Evolutionary conservation across 495 filamentous ascomycete genomes (phyloP).

Genomic region (Penicillium samsonianum): DNA sequence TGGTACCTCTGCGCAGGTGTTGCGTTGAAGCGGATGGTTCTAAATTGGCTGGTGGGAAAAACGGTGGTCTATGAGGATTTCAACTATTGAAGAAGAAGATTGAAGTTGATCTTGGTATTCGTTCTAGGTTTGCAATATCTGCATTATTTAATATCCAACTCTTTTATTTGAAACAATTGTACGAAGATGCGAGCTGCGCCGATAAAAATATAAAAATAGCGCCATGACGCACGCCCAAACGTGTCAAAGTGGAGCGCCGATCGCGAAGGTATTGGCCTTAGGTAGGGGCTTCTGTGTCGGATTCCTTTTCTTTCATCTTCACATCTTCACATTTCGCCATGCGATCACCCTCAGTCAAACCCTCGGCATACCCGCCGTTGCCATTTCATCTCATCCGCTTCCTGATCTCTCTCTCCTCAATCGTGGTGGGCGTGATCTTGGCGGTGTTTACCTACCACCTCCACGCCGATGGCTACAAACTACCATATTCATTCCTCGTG

Average conservation of each 20-base stretch:
- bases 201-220: constrained; percentile 27
- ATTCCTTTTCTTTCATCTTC: constrained; percentile 7
- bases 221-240: constrained; percentile 26
- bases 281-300: constrained; percentile 1
- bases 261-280: constrained; percentile 19
- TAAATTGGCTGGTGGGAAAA: constrained; percentile 65
- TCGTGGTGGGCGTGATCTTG: constrained; percentile 60
- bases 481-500: constrained; percentile 67
- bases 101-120: background rate
- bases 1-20: constrained; percentile 71
- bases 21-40: constrained; percentile 54
- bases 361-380: constrained; percentile 58
- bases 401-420: constrained; percentile 51
- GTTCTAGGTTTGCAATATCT: background rate
- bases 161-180: background rate
- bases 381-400: constrained; percentile 60
- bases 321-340: constrained; percentile 23
- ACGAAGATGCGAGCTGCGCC: background rate
- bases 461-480: constrained; percentile 49
- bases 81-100: constrained; percentile 51
- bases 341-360: constrained; percentile 44
- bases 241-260: constrained; percentile 32
- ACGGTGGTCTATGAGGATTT: constrained; percentile 71
- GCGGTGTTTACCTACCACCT: constrained; percentile 64
- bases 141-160: background rate